A percentile compares a stretch with the other conserved stretches of the same genome.
These are phyloP conservation scores for Plenodomus tracheiphilus DNA, from an alignment of 2,329 filamentous ascomycete species.

Conservation along the genomic window DNA sequence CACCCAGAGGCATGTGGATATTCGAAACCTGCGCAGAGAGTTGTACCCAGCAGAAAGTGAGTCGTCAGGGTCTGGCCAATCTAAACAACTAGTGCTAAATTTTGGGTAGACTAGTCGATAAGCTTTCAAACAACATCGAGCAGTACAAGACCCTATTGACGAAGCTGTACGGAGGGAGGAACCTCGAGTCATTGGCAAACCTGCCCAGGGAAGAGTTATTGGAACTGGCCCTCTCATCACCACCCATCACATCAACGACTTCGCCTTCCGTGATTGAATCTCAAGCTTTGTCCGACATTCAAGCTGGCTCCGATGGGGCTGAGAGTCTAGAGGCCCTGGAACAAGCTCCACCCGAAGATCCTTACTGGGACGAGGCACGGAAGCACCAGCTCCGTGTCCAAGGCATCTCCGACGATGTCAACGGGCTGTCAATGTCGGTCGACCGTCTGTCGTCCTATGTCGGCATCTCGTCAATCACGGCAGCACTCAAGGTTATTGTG, in stretches of 20 bases:
- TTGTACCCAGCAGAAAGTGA: conserved; percentile 78
- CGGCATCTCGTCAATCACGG: conserved; percentile 75
- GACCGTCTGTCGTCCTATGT: conserved; percentile 68
- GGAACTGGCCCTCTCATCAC: conserved; percentile 48
- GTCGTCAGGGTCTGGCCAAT: conserved; percentile 27
- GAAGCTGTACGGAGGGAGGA: conserved; percentile 49
- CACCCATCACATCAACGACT: conserved; percentile 38
- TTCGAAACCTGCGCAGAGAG: conserved; percentile 75
- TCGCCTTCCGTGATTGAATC: conserved; percentile 35
- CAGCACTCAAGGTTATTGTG: conserved; percentile 71
- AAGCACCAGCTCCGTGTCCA: conserved; percentile 49
- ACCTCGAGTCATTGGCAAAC: conserved; percentile 45
- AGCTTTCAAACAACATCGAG: conserved; percentile 56
- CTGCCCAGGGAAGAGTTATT: conserved; percentile 51
- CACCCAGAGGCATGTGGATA: conserved; percentile 79
- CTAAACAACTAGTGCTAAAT: conserved; percentile 50
- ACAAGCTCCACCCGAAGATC: conserved; percentile 67
- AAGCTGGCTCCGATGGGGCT: conserved; percentile 51
- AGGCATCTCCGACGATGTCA: conserved; percentile 69
- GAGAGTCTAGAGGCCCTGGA: conserved; percentile 65
- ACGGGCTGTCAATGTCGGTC: conserved; percentile 66
- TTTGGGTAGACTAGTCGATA: conserved; percentile 60
- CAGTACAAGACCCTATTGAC: conserved; percentile 49
- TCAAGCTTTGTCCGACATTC: conserved; percentile 42
- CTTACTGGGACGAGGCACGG: conserved; percentile 67